These are phyloP conservation scores for Salix udensis DNA, from an alignment of 345 rosid genomes.

Conservation along the genomic window DNA sequence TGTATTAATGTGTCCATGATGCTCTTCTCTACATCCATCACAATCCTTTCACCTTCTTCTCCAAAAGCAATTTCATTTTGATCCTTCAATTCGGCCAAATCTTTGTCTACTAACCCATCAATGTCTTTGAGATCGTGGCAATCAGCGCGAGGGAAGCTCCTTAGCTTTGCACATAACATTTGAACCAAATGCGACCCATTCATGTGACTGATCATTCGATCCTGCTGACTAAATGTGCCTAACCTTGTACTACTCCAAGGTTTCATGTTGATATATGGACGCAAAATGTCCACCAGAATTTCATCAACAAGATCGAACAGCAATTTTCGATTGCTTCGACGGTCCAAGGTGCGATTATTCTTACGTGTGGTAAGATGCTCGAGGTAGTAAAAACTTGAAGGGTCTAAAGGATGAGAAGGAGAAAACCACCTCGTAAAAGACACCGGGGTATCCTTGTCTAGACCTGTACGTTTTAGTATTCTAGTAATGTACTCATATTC, in stretches of 20 bases:
- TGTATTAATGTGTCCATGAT: slow-evolving; percentile 42
- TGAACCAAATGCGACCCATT: slow-evolving; percentile 42
- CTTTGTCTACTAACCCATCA: slow-evolving; percentile 53
- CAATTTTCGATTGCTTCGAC: slow-evolving; percentile 57
- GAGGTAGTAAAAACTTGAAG: slow-evolving; percentile 60
- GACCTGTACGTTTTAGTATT: slow-evolving; percentile 48
- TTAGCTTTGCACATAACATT: slow-evolving; percentile 31
- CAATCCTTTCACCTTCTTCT: slow-evolving; percentile 55
- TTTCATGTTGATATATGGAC: slow-evolving; percentile 45
- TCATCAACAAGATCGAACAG: slow-evolving; percentile 65
- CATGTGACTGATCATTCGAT: background rate
- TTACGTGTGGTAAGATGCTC: slow-evolving; percentile 34
- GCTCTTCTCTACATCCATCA: slow-evolving; percentile 44
- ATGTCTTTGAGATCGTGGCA: slow-evolving; percentile 68
- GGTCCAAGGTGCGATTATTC: slow-evolving; percentile 19
- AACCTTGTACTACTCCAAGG: slow-evolving; percentile 36
- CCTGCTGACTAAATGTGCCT: background rate
- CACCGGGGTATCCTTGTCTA: slow-evolving; percentile 45
- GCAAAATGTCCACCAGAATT: slow-evolving; percentile 50
- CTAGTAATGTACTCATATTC: slow-evolving; percentile 54
- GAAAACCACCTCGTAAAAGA: slow-evolving; percentile 57
- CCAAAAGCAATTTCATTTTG: slow-evolving; percentile 22
- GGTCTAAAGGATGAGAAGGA: slow-evolving; percentile 61
- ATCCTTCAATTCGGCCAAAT: slow-evolving; percentile 32
- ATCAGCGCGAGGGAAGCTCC: slow-evolving; percentile 42